Evolutionary conservation across 352 stramenopile species (phyloP).

Genomic region (Phytophthora cactorum): DNA sequence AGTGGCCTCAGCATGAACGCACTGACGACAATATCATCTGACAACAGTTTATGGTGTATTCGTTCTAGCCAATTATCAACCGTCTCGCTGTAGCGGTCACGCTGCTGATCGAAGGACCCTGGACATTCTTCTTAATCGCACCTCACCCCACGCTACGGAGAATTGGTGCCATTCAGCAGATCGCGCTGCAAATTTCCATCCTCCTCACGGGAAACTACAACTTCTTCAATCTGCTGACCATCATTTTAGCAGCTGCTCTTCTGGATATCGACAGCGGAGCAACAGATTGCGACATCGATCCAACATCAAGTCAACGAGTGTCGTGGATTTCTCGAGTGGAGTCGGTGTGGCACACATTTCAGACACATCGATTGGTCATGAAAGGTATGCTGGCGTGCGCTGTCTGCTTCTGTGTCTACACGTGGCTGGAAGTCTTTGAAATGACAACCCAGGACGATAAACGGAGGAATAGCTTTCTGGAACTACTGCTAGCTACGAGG

Average conservation of each 20-base stretch:
- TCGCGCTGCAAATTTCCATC: constrained; percentile 86
- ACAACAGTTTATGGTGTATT: constrained; percentile 5
- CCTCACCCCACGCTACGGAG: constrained; percentile 62
- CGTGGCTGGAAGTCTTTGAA: constrained; percentile 33
- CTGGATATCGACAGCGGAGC: constrained; percentile 34
- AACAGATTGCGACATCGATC: neutral
- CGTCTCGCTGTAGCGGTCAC: constrained; percentile 82
- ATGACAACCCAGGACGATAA: constrained; percentile 14
- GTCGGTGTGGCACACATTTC: constrained; percentile 29
- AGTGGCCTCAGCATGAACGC: constrained; percentile 7
- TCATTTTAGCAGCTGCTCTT: constrained; percentile 44
- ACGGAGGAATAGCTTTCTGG: constrained; percentile 12
- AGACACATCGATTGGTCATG: constrained; percentile 19
- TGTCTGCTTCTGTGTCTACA: constrained; percentile 39
- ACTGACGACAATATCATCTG: constrained; percentile 1
- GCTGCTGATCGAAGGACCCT: constrained; percentile 90
- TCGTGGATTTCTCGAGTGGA: constrained; percentile 28
- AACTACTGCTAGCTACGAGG: constrained; percentile 26
- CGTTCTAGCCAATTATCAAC: constrained; percentile 67
- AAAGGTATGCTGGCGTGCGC: constrained; percentile 11
- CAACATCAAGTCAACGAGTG: neutral
- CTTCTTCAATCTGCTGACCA: constrained; percentile 94
- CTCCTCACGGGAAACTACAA: constrained; percentile 94
- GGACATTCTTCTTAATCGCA: constrained; percentile 81
- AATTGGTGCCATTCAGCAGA: constrained; percentile 68